Evolutionary conservation across 73 alveolate genomes (phyloP), one percentile per base, ranked within the genome.

Genomic region (Paramecium sexaurelia): DNA sequence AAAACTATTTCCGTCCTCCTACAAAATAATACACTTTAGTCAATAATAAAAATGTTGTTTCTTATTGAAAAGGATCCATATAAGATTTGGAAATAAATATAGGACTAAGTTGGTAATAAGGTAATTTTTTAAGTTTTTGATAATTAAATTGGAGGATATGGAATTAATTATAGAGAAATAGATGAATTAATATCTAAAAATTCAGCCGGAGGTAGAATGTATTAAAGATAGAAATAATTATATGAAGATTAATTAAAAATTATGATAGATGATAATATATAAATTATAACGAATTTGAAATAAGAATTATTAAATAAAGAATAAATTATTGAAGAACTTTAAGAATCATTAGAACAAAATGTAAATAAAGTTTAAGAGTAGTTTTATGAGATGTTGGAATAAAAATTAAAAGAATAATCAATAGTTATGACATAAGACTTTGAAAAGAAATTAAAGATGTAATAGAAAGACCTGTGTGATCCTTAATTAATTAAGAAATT

Each of bases 121-220:
- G 4, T 78, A 8, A 41, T 78, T n/a, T 78, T 78, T 43, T 5
- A 37, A 41, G 71, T 78, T 0, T 78, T 78, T 6, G 90, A 78
- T 5, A 78, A 78, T 24, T 45, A 39, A 41, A 39, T 41, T 29
- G 68, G 68, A 0, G 90, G 90, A 19, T 78, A 78, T 78, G 90
- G 90, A 41, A 78, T 78, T 45, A 78, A 78, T 78, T 78, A 78
- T 40, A 39, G 35, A 13, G 90, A 78, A 78, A 78, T 78, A 29
- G 90, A 78, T 78, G 68, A 78, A 43, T 26, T 78, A 2, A 39
- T 78, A 5, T n/a, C 27, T 0, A 78, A 78, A 33, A 45, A 39
- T 11, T 78, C 68, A 39, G 41, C 90, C 11, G 40, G 73, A n/a
- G 13, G 35, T 2, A 37, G 73, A 78, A 43, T 78, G 73, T 41